These are phyloP conservation scores for Gossypium rotundifolium DNA, from an alignment of 345 rosid species.

Conservation along the genomic window DNA sequence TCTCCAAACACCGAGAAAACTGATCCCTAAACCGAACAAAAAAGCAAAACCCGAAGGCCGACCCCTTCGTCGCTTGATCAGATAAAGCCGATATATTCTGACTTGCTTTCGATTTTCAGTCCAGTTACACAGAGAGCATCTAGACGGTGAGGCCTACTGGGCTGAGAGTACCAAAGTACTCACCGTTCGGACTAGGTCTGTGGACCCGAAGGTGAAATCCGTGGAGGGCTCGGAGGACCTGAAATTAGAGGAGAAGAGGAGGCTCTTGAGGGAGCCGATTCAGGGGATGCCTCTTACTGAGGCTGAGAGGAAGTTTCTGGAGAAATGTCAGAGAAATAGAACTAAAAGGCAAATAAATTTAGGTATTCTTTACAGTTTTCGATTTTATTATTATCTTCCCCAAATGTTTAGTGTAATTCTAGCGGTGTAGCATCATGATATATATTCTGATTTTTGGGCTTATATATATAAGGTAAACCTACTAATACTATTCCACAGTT, in stretches of 20 bases:
- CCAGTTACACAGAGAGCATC: constrained; percentile 78
- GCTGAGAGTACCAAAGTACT: constrained; percentile 84
- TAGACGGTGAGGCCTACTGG: constrained; percentile 69
- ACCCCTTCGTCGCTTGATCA: constrained; percentile 81
- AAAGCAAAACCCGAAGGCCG: constrained; percentile 59
- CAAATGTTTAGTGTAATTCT: background rate
- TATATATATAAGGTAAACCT: too few relatives aligned
- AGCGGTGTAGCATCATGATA: background rate
- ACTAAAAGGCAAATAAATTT: constrained; percentile 69
- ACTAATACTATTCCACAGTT: too few relatives aligned
- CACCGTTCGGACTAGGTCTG: constrained; percentile 80
- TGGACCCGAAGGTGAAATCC: constrained; percentile 49
- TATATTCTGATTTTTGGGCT: background rate
- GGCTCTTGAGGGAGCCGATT: constrained; percentile 40
- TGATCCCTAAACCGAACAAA: constrained; percentile 25
- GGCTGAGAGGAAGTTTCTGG: constrained; percentile 76
- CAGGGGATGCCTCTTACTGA: constrained; percentile 58
- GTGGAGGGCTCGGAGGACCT: constrained; percentile 60
- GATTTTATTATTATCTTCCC: background rate
- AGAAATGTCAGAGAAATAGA: constrained; percentile 53
- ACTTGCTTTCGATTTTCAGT: constrained; percentile 75
- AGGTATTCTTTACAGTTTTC: constrained; percentile 27
- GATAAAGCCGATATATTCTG: constrained; percentile 41
- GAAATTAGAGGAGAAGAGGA: constrained; percentile 74
- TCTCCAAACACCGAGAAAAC: constrained; percentile 31